Conservation (phyloP, 225 moss, liverwort and hornwort genomes). For the Ulota crispa region DNA sequence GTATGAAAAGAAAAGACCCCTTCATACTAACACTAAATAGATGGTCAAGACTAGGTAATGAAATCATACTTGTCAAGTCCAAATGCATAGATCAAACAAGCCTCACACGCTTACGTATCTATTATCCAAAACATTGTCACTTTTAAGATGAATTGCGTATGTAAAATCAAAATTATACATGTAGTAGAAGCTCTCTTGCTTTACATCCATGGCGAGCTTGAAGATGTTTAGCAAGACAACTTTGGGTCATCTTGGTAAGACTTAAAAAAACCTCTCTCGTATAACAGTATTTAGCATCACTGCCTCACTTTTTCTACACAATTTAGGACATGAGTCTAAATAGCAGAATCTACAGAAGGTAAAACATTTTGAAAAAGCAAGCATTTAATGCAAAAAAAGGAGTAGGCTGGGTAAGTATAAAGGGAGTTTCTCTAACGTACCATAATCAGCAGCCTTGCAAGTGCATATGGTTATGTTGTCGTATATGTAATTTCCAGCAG, state of each 20-base stretch:
- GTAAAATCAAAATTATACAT: too few species aligned
- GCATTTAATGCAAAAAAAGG: neutral
- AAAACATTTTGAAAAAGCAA: neutral
- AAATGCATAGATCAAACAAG: neutral
- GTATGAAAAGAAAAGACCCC: neutral
- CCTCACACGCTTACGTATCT: neutral
- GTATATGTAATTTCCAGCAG: slow-evolving; percentile 54
- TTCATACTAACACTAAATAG: neutral
- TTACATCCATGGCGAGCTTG: too few species aligned
- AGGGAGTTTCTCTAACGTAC: slow-evolving; percentile 15
- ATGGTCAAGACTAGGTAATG: neutral
- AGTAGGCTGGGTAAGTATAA: neutral
- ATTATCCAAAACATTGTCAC: neutral
- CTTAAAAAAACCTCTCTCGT: too few species aligned
- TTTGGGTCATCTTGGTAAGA: too few species aligned
- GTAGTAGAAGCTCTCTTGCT: too few species aligned
- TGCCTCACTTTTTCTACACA: too few species aligned
- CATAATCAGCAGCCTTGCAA: slow-evolving; percentile 53
- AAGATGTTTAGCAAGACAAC: too few species aligned
- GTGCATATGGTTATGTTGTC: slow-evolving; percentile 52
- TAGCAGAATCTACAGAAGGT: neutral
- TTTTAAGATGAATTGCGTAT: too few species aligned
- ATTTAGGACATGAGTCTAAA: neutral
- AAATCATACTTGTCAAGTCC: neutral
- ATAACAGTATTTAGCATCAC: too few species aligned